A percentile compares a stretch with the other conserved stretches of the same genome.
Conservation (phyloP, 225 moss, liverwort and hornwort genomes). For the Ulota crispa region DNA sequence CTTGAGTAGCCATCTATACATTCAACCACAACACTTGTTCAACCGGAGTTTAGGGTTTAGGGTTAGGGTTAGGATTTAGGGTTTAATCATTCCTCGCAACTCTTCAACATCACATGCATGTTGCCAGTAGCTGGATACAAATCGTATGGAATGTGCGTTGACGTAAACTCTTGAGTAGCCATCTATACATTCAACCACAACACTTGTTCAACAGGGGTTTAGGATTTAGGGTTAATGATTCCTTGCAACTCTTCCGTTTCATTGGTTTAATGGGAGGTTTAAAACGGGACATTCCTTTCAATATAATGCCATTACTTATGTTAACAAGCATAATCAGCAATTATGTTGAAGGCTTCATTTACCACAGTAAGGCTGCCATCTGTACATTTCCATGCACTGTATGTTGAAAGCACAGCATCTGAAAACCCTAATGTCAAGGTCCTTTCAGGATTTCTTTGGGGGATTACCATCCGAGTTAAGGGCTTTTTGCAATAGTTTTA, state of each 20-base stretch:
- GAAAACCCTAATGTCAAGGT: background rate
- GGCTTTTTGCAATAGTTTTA: background rate
- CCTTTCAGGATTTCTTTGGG: background rate
- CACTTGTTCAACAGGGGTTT: background rate
- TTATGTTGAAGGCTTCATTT: too few relatives aligned
- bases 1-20: background rate
- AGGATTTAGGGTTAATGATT: too few relatives aligned
- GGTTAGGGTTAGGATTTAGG: too few relatives aligned
- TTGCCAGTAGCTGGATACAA: background rate
- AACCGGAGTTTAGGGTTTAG: too few relatives aligned
- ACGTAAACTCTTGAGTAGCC: background rate
- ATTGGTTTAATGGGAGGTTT: background rate
- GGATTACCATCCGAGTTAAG: background rate
- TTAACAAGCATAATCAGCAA: too few relatives aligned
- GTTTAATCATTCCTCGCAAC: too few relatives aligned
- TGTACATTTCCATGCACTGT: background rate
- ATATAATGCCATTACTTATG: too few relatives aligned
- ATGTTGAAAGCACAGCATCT: background rate
- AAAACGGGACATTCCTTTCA: background rate
- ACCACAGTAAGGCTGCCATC: too few relatives aligned
- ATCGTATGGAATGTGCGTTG: background rate
- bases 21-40: background rate
- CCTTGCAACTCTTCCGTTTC: too few relatives aligned
- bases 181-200: background rate
- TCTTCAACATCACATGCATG: too few relatives aligned